Conservation (phyloP, 2,329 filamentous ascomycete genomes). For the Fusarium armeniacum region DNA sequence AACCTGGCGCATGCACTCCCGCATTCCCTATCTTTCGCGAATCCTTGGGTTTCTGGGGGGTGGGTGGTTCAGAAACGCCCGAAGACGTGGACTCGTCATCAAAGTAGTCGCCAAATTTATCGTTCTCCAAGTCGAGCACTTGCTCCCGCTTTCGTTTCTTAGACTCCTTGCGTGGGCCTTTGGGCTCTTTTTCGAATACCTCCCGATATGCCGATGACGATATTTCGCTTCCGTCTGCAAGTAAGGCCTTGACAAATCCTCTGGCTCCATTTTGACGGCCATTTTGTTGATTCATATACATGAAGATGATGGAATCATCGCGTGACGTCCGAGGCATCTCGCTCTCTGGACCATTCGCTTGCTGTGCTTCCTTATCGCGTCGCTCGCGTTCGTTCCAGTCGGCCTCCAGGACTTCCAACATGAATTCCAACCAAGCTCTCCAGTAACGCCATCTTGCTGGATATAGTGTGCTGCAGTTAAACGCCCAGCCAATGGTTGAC, state of each 20-base stretch:
- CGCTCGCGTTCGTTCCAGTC: slow-evolving; percentile 74
- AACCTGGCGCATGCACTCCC: slow-evolving; percentile 46
- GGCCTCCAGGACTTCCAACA: slow-evolving; percentile 81
- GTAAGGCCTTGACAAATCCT: slow-evolving; percentile 74
- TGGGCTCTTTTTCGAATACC: slow-evolving; percentile 75
- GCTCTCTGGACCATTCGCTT: slow-evolving; percentile 40
- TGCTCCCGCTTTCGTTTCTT: slow-evolving; percentile 65
- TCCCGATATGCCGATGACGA: slow-evolving; percentile 71
- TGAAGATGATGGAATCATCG: slow-evolving; percentile 69
- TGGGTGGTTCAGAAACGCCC: slow-evolving; percentile 62
- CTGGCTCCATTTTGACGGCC: slow-evolving; percentile 63
- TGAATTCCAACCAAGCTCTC: slow-evolving; percentile 83
- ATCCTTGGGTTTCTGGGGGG: slow-evolving; percentile 58
- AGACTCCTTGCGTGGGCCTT: slow-evolving; percentile 57
- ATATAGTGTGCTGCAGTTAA: slow-evolving; percentile 85
- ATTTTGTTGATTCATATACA: slow-evolving; percentile 67
- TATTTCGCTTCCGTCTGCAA: slow-evolving; percentile 73
- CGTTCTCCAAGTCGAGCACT: slow-evolving; percentile 70
- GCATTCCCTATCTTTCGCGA: slow-evolving; percentile 38
- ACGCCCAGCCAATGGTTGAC: slow-evolving; percentile 89
- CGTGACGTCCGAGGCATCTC: slow-evolving; percentile 55
- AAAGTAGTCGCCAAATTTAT: slow-evolving; percentile 71
- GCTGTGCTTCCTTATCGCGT: slow-evolving; percentile 58
- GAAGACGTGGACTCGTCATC: slow-evolving; percentile 69
- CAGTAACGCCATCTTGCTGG: slow-evolving; percentile 84